Evolutionary conservation across 495 filamentous ascomycete species (phyloP), one percentile per base, ranked within the genome.

Genomic region (Xylaria flabelliformis): DNA sequence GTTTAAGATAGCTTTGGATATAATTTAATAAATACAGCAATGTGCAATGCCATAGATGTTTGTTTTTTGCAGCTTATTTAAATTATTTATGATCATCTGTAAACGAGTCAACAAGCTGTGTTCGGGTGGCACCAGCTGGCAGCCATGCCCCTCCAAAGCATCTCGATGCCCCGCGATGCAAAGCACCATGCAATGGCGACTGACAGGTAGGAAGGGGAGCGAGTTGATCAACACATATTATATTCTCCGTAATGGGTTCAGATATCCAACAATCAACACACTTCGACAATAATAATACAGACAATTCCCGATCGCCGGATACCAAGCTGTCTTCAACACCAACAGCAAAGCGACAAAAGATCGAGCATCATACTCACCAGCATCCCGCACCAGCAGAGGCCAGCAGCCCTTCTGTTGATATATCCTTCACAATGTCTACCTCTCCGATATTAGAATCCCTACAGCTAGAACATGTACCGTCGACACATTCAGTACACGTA

Each of bases 381-480:
- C 50, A 15, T 9, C 44, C 29, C 29, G 48, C 39, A n/a, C 53
- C 41, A 9, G 10, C 59, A 42, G 56, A 68, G n/a, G 58, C 55
- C 4, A 10, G 46, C 4, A 6, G 4, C 13, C 2, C 55, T 51
- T 39, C 42, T 55, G 46, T 26, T 12, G 17, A 73, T 8, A 58
- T 34, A 24, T 15, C 34, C 36, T 3, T 15, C n/a, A 21, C 61
- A 46, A 56, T 64, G 29, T 32, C 68, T 41, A 13, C 61, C 21
- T 19, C 56, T 21, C 17, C 69, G 21, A 64, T 64, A 42, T 53
- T 71, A 71, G 85, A 89, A 71, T 89, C 87, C 0, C 76, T 97
- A 67, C 70, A 83, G 34, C 83, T 97, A 34, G 88, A 94, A 41
- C 93, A 97, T 76, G 81, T 94, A 26, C 91, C 93, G 0, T 63